These are phyloP conservation scores for Cyclocybe cylindracea DNA, from an alignment of 768 basidiomycete species.

Conservation along the genomic window DNA sequence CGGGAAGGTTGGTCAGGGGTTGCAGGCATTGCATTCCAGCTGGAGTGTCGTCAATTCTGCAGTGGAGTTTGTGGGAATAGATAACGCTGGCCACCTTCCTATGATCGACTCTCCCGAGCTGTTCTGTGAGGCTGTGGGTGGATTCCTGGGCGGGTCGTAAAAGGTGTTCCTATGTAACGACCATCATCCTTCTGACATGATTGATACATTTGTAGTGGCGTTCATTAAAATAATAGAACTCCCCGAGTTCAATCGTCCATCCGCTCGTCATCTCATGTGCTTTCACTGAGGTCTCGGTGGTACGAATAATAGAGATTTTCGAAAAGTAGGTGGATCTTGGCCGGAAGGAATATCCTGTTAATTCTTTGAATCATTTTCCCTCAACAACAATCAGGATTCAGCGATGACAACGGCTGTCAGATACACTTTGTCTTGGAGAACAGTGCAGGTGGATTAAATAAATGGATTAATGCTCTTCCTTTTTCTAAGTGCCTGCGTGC, in stretches of 20 bases:
- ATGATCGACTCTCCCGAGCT: constrained; percentile 50
- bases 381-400: too few species aligned
- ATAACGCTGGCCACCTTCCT: constrained; percentile 47
- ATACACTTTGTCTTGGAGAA: not conserved
- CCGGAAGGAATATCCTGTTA: too few species aligned
- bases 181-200: not conserved
- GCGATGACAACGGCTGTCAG: too few species aligned
- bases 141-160: not conserved
- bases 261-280: too few species aligned
- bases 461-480: too few species aligned
- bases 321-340: too few species aligned
- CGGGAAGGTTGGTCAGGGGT: constrained; percentile 42
- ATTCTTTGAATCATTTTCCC: too few species aligned
- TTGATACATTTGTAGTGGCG: not conserved
- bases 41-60: constrained; percentile 27
- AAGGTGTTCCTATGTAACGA: too few species aligned
- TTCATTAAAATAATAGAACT: not conserved
- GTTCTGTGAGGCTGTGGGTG: constrained; percentile 36
- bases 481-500: too few species aligned
- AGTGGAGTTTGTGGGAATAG: constrained; percentile 35
- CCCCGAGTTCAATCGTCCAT: too few species aligned
- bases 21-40: constrained; percentile 31
- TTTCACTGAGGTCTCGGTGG: too few species aligned
- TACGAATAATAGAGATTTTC: too few species aligned
- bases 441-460: not conserved